These are phyloP conservation scores for Colletotrichum abscissum DNA, from an alignment of 2,329 filamentous ascomycete species.

Conservation along the genomic window DNA sequence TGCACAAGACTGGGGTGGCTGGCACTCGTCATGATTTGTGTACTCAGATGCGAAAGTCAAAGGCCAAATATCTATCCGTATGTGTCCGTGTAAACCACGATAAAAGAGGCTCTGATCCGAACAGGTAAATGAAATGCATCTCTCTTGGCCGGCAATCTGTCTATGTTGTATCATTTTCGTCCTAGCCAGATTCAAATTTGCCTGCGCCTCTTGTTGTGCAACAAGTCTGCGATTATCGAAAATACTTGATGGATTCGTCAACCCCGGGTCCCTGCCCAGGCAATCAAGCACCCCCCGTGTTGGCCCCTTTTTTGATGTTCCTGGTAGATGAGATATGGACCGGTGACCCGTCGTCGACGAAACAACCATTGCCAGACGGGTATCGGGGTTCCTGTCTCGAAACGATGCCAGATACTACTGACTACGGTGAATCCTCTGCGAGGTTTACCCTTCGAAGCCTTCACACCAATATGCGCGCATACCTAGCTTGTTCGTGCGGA, in stretches of 20 bases:
- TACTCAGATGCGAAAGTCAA: neutral
- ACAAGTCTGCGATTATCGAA: neutral
- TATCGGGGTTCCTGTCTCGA: slow-evolving; percentile 24
- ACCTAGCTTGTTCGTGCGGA: neutral
- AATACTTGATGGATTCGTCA: neutral
- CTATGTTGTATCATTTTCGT: no score
- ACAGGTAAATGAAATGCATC: neutral
- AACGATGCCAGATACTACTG: slow-evolving; percentile 2
- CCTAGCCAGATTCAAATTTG: neutral
- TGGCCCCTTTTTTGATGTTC: slow-evolving; percentile 22
- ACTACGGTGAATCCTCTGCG: no score
- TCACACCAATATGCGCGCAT: no score
- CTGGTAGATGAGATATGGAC: slow-evolving; percentile 32
- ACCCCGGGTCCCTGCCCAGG: slow-evolving; percentile 21
- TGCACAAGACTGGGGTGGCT: neutral
- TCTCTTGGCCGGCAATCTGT: neutral
- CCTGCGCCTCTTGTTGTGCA: neutral
- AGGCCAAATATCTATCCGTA: neutral
- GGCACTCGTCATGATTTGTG: neutral
- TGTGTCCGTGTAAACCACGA: neutral
- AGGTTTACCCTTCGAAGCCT: no score
- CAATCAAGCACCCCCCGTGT: slow-evolving; percentile 18
- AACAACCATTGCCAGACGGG: slow-evolving; percentile 26
- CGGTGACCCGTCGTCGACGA: slow-evolving; percentile 26
- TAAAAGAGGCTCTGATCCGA: neutral